phyloP scores from a whole-genome alignment of 768 basidiomycete genomes.

The Rhodosporidiobolus odoratus region DNA sequence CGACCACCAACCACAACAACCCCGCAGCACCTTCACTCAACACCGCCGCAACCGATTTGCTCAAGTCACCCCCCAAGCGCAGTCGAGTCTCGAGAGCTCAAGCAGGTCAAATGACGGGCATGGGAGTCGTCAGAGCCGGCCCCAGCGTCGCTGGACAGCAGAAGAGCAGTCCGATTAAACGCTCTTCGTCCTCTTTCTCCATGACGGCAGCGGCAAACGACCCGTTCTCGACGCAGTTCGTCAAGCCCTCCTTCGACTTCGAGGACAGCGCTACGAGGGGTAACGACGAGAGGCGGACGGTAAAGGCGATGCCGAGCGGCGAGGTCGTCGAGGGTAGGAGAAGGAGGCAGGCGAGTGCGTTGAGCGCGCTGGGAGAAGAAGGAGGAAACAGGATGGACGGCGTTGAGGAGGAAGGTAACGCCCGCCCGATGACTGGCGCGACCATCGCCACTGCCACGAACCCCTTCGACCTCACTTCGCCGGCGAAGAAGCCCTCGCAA shows the following conservation, averaged over 20 bases:
- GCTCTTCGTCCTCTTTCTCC: background rate
- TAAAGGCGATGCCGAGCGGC: background rate
- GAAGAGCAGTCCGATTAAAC: background rate
- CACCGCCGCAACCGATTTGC: background rate
- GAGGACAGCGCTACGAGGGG: background rate
- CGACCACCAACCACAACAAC: background rate
- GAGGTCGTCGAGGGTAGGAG: background rate
- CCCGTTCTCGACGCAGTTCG: slow-evolving; percentile 32
- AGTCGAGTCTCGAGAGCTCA: slow-evolving; percentile 8
- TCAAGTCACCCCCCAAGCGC: background rate
- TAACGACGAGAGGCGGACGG: background rate
- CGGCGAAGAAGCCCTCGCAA: background rate
- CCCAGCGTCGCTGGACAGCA: slow-evolving; percentile 12
- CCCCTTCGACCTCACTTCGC: slow-evolving; percentile 24
- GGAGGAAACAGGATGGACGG: background rate
- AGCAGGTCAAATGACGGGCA: slow-evolving; percentile 24
- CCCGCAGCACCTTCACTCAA: background rate
- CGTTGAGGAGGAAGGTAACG: background rate
- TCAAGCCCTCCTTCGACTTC: slow-evolving; percentile 7
- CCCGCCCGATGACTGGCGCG: too few species aligned
- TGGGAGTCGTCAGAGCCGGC: slow-evolving; percentile 28
- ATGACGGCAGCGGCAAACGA: slow-evolving; percentile 1
- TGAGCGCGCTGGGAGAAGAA: background rate
- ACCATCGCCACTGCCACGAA: background rate
- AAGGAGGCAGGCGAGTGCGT: background rate